phyloP scores from a whole-genome alignment of 192 early-diverging fungal species.

The Bifiguratus adelaidae region DNA sequence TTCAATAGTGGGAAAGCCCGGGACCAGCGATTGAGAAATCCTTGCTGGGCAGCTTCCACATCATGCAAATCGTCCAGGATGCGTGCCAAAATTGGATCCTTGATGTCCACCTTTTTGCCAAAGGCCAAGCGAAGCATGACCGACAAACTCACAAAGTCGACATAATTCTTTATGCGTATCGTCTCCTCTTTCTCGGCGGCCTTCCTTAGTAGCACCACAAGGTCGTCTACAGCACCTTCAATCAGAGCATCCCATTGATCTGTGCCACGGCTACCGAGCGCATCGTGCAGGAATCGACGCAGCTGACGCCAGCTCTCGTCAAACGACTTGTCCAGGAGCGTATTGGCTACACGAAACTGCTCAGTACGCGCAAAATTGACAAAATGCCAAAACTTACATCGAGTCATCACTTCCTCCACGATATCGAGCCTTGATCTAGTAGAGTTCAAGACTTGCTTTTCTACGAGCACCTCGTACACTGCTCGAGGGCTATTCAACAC shows the following conservation, averaged over 20 bases:
- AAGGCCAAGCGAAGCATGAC: background rate
- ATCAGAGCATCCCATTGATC: background rate
- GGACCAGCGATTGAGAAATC: background rate
- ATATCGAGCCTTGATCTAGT: background rate
- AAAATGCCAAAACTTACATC: background rate
- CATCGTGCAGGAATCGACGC: background rate
- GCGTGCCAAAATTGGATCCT: slow-evolving; percentile 2
- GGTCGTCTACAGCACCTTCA: background rate
- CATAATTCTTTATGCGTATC: background rate
- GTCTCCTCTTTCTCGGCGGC: background rate
- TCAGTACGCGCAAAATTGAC: no score
- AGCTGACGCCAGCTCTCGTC: background rate
- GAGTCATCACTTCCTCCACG: background rate
- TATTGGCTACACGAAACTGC: no score
- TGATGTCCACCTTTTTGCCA: background rate
- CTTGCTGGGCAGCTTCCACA: background rate
- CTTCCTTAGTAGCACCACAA: background rate
- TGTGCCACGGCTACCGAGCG: background rate
- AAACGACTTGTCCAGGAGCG: no score
- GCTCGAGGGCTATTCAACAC: background rate
- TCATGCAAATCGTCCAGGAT: slow-evolving; percentile 7
- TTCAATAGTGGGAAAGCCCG: slow-evolving; percentile 4
- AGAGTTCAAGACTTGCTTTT: background rate
- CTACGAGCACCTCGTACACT: background rate
- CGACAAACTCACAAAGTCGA: background rate